Percentiles rank a stretch among this genome's conserved stretches.
These are phyloP conservation scores for Somion occarium DNA, from an alignment of 1,284 basidiomycete species.

Conservation along the genomic window DNA sequence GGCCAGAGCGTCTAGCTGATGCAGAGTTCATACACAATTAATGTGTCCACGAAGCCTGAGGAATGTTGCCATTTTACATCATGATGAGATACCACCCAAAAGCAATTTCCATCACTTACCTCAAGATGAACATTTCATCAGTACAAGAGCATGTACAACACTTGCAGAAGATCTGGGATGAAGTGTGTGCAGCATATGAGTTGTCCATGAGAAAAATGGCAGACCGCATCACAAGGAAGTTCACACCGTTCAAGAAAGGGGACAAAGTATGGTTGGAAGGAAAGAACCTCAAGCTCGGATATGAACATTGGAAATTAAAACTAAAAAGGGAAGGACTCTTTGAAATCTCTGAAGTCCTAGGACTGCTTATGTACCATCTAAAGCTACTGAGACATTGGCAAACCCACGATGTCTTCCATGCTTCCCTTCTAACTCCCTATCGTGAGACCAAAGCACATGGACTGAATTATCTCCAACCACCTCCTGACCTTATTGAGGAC, in stretches of 20 bases:
- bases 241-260: slow-evolving; percentile 4
- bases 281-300: slow-evolving; percentile 1
- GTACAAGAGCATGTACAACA: background rate
- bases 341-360: too few relatives aligned
- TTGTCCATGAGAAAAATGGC: background rate
- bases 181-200: slow-evolving; percentile 5
- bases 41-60: slow-evolving; percentile 2
- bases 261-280: too few relatives aligned
- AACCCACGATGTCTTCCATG: slow-evolving; percentile 8
- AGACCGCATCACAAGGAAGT: background rate
- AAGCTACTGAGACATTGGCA: slow-evolving; percentile 3
- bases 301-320: slow-evolving; percentile 1
- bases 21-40: slow-evolving; percentile 11
- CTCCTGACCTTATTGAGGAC: slow-evolving; percentile 3
- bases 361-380: background rate
- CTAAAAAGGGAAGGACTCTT: slow-evolving; percentile 6
- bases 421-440: background rate
- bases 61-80: slow-evolving; percentile 7
- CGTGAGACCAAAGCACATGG: slow-evolving; percentile 1
- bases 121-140: background rate
- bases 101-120: background rate
- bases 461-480: background rate
- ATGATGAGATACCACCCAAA: background rate
- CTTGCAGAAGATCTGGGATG: background rate
- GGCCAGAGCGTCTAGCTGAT: slow-evolving; percentile 1